A percentile compares a stretch with the other conserved stretches of the same genome.
Evolutionary conservation across 23 red algal species (phyloP).

Genomic region (Gracilaria domingensis): DNA sequence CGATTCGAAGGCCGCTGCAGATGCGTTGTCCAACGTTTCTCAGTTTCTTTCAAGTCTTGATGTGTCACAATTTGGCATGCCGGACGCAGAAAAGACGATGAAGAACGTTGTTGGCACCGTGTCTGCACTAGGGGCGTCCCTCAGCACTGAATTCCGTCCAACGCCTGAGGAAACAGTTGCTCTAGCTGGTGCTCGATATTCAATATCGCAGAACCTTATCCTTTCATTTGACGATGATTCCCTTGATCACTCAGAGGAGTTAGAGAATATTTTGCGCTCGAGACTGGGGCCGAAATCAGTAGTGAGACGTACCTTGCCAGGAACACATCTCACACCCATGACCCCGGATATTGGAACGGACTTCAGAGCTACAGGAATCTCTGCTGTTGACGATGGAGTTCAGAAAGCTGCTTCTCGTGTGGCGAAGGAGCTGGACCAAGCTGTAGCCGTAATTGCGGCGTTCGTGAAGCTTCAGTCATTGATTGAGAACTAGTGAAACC

Average conservation of each 20-base stretch:
- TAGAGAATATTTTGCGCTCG: slow-evolving; percentile 48
- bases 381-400: slow-evolving; percentile 46
- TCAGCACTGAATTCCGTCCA: slow-evolving; percentile 74
- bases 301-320: slow-evolving; percentile 63
- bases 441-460: slow-evolving; percentile 65
- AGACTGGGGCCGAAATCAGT: slow-evolving; percentile 45
- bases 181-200: slow-evolving; percentile 56
- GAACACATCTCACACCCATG: slow-evolving; percentile 79
- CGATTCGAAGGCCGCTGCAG: slow-evolving; percentile 13
- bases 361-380: slow-evolving; percentile 33
- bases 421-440: slow-evolving; percentile 43
- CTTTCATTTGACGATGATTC: slow-evolving; percentile 75
- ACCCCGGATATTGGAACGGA: slow-evolving; percentile 56
- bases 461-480: slow-evolving; percentile 44
- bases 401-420: slow-evolving; percentile 43
- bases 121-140: slow-evolving; percentile 5
- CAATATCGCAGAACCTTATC: slow-evolving; percentile 59
- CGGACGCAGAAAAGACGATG: slow-evolving; percentile 27
- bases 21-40: slow-evolving; percentile 15
- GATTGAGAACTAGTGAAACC: neutral
- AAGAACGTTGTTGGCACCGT: slow-evolving; percentile 29
- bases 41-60: slow-evolving; percentile 36
- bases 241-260: slow-evolving; percentile 59
- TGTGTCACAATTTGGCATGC: slow-evolving; percentile 27
- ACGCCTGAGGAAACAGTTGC: slow-evolving; percentile 52